phyloP scores from a whole-genome alignment of 768 basidiomycete genomes.

The Phlebiopsis flavidoalba region DNA sequence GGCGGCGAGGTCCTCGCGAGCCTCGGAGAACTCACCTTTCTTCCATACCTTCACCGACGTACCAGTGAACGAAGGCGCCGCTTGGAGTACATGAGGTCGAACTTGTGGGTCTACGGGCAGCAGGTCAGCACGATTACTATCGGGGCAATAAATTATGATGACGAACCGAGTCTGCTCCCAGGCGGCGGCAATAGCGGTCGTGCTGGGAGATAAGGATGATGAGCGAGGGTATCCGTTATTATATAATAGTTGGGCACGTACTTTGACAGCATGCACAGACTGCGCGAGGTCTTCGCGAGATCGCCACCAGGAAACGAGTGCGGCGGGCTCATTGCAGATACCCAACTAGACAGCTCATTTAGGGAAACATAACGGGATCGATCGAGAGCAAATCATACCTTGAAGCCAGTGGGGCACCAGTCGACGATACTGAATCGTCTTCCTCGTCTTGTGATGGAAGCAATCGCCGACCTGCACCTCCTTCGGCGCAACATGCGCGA shows the following conservation, averaged over 20 bases:
- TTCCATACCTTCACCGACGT: conserved; percentile 78
- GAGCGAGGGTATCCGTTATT: background rate
- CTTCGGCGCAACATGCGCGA: conserved; percentile 75
- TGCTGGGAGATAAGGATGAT: conserved; percentile 21
- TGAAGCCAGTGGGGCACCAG: conserved; percentile 79
- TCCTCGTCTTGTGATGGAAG: conserved; percentile 71
- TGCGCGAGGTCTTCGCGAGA: conserved; percentile 68
- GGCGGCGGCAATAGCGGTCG: conserved; percentile 64
- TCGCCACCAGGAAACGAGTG: conserved; percentile 72
- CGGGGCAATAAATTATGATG: background rate
- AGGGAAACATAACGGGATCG: background rate
- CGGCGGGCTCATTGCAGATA: conserved; percentile 75
- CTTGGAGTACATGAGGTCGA: conserved; percentile 71
- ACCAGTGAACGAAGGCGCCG: conserved; percentile 52
- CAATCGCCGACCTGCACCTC: conserved; percentile 72
- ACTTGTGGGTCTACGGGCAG: conserved; percentile 58
- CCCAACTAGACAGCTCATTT: conserved; percentile 33
- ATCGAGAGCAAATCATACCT: conserved; percentile 18
- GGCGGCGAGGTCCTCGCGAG: conserved; percentile 97
- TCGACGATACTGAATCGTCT: conserved; percentile 78
- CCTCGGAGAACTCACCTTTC: conserved; percentile 98
- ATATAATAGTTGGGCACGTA: background rate
- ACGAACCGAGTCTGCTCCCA: conserved; percentile 53
- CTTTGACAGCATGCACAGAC: conserved; percentile 76
- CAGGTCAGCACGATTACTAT: background rate